Conservation (phyloP, 1,139 yeast genomes). For the Waltiozyma sp. region DNA sequence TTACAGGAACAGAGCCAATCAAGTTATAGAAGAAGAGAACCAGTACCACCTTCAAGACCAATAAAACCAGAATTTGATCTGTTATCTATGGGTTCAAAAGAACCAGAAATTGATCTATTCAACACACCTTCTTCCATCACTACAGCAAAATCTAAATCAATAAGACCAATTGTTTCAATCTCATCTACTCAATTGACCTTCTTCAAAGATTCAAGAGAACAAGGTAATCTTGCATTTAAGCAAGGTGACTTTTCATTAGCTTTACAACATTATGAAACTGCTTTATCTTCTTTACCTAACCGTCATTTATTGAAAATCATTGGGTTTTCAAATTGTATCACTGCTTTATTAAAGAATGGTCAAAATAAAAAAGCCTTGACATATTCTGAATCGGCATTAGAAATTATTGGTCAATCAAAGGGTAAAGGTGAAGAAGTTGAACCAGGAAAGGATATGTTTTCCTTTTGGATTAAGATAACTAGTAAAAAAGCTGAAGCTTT, state of each 20-base stretch:
- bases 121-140: conserved; percentile 2
- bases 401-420: conserved; percentile 36
- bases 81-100: not conserved
- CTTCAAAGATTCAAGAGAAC: conserved; percentile 43
- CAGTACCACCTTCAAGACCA: not conserved
- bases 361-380: conserved; percentile 53
- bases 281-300: conserved; percentile 52
- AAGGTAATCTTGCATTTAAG: conserved; percentile 54
- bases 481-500: conserved; percentile 71
- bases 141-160: conserved; percentile 10
- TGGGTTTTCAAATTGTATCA: conserved; percentile 66
- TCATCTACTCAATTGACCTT: conserved; percentile 31
- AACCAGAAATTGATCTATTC: conserved; percentile 13
- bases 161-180: conserved; percentile 19
- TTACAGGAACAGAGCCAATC: not conserved
- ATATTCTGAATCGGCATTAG: conserved; percentile 47
- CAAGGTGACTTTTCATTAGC: conserved; percentile 80
- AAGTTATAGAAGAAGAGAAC: not conserved
- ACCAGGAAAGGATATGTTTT: conserved; percentile 48
- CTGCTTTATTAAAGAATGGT: conserved; percentile 63
- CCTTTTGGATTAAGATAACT: conserved; percentile 64
- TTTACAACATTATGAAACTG: conserved; percentile 44
- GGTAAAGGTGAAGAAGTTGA: conserved; percentile 29
- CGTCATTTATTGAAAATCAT: conserved; percentile 59
- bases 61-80: not conserved